These are phyloP conservation scores for Kokia cookei DNA, from an alignment of 441 rosid genomes.

Conservation along the genomic window DNA sequence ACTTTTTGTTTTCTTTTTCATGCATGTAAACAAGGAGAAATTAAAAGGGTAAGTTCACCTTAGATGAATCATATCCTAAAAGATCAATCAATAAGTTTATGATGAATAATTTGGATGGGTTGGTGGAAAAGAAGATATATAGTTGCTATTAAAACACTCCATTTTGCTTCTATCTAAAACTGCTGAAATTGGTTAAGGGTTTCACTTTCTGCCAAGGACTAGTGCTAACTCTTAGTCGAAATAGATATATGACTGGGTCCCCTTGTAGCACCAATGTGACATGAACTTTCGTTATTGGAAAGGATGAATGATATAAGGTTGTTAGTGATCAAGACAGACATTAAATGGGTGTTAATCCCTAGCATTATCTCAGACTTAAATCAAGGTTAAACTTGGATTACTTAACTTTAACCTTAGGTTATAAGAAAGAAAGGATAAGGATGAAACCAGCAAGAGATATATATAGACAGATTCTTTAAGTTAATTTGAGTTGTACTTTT, in stretches of 20 bases:
- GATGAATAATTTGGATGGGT: background rate
- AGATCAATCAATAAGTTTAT: background rate
- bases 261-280: background rate
- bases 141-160: background rate
- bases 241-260: background rate
- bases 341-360: background rate
- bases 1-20: background rate
- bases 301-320: background rate
- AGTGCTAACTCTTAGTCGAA: background rate
- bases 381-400: slow-evolving; percentile 21
- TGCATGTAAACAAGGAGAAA: background rate
- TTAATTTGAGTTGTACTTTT: slow-evolving; percentile 17
- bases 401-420: background rate
- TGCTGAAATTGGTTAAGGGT: background rate
- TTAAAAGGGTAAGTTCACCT: background rate
- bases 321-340: too few relatives aligned
- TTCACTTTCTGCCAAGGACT: background rate
- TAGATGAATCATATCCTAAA: background rate
- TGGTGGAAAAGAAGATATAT: background rate
- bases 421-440: slow-evolving; percentile 44
- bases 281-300: background rate
- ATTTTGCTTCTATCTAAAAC: background rate
- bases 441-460: slow-evolving; percentile 18
- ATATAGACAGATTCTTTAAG: slow-evolving; percentile 18
- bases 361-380: background rate